Percentiles rank a stretch among this genome's conserved stretches.
Evolutionary conservation across 1,284 basidiomycete genomes (phyloP).

Genomic region (Phellopilus nigrolimitatus): DNA sequence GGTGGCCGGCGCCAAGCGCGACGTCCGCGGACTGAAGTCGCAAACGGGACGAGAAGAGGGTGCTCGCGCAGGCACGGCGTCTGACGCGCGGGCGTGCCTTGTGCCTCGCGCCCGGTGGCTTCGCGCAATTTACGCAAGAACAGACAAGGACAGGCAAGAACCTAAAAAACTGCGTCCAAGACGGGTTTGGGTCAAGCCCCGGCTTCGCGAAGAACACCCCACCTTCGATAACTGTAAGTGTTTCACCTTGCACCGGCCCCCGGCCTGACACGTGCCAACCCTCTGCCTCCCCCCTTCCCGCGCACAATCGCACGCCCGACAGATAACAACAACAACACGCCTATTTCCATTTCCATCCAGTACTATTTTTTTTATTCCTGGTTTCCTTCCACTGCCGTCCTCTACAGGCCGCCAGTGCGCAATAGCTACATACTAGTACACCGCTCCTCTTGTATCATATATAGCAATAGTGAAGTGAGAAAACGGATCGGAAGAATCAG

Average conservation of each 20-base stretch:
- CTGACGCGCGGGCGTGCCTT: not conserved
- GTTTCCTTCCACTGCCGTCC: not conserved
- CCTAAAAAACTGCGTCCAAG: no score
- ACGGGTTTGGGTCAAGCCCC: no score
- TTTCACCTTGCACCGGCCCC: conserved; percentile 17
- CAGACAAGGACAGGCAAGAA: not conserved
- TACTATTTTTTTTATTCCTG: not conserved
- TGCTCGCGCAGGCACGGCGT: not conserved
- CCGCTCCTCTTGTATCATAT: conserved; percentile 11
- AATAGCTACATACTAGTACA: conserved; percentile 17
- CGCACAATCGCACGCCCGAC: no score
- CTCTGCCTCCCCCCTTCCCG: not conserved
- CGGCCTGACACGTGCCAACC: not conserved
- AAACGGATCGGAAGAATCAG: not conserved
- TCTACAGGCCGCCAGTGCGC: not conserved
- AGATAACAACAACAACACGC: not conserved
- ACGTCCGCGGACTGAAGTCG: not conserved
- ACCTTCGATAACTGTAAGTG: conserved; percentile 2
- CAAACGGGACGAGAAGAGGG: not conserved
- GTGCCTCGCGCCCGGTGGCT: conserved; percentile 1
- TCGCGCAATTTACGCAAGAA: no score
- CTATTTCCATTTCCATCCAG: not conserved
- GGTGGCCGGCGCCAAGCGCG: no score
- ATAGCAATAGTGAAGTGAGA: conserved; percentile 15
- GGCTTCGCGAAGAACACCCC: not conserved